Conservation (phyloP, 2,329 filamentous ascomycete genomes). For the Ilyonectria destructans region DNA sequence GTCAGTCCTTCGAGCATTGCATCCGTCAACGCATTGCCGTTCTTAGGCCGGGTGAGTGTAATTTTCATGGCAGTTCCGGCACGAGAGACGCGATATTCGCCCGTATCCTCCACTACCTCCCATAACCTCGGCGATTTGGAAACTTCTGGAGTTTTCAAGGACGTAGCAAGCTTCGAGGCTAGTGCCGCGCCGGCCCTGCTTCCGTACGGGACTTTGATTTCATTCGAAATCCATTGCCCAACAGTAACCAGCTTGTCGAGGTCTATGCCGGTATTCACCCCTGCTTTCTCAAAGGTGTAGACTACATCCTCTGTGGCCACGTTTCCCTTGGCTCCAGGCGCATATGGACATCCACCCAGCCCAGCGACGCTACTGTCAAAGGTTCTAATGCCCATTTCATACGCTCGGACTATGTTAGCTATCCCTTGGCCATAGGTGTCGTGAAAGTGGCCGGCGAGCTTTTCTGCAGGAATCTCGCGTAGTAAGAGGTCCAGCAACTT, state of each 20-base stretch:
- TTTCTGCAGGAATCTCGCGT: conserved; percentile 12
- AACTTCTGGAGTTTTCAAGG: background rate
- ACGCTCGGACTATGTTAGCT: conserved; percentile 24
- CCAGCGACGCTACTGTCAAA: conserved; percentile 32
- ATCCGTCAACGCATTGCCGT: conserved; percentile 25
- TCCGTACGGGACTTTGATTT: conserved; percentile 22
- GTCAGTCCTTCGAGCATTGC: conserved; percentile 22
- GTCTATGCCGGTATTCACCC: conserved; percentile 21
- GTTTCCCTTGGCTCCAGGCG: conserved; percentile 32
- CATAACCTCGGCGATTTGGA: conserved; percentile 4
- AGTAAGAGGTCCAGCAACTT: conserved; percentile 17
- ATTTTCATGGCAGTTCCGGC: conserved; percentile 19
- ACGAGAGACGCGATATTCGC: conserved; percentile 23
- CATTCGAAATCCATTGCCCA: conserved; percentile 21
- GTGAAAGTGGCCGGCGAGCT: conserved; percentile 32
- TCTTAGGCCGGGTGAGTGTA: conserved; percentile 22
- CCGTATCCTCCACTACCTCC: conserved; percentile 2
- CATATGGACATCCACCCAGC: conserved; percentile 32
- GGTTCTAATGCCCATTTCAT: conserved; percentile 30
- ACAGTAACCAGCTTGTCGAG: conserved; percentile 10
- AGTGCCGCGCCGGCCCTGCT: conserved; percentile 25
- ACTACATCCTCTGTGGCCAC: conserved; percentile 35
- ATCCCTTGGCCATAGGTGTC: conserved; percentile 32
- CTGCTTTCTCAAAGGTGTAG: conserved; percentile 24
- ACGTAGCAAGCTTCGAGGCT: background rate